A percentile compares a stretch with the other conserved stretches of the same genome.
phyloP scores from a whole-genome alignment of 306 rosid genomes.

The Acacia crassicarpa region DNA sequence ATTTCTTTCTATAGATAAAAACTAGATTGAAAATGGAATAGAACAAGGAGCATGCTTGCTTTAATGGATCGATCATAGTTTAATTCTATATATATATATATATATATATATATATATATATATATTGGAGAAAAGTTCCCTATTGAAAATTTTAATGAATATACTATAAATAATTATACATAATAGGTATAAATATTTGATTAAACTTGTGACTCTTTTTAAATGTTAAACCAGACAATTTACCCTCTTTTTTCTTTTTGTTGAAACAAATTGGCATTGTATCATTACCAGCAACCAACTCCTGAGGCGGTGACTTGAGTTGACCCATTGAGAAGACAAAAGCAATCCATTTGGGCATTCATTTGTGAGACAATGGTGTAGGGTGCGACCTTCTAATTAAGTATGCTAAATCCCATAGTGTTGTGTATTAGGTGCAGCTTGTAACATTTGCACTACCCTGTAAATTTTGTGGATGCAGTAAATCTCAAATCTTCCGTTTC shows the following conservation, averaged over 20 bases:
- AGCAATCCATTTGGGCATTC: neutral
- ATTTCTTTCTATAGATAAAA: neutral
- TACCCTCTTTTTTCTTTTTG: too few species aligned
- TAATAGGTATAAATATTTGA: neutral
- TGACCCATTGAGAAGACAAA: neutral
- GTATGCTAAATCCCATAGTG: neutral
- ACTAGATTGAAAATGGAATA: neutral
- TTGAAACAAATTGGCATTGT: neutral
- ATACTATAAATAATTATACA: too few species aligned
- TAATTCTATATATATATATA: neutral
- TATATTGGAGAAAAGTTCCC: too few species aligned
- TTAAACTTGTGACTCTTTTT: too few species aligned
- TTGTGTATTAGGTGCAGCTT: conserved; percentile 3
- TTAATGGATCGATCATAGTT: neutral
- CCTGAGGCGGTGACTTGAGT: neutral
- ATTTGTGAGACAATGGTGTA: conserved; percentile 27
- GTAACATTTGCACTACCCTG: neutral
- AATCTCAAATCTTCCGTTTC: conserved; percentile 15
- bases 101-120: neutral
- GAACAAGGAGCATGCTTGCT: neutral
- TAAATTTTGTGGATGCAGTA: neutral
- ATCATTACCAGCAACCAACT: neutral
- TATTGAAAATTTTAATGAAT: too few species aligned
- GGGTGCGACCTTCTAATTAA: neutral
- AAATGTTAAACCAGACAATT: neutral